Evolutionary conservation across 768 basidiomycete species (phyloP), one percentile per base, ranked within the genome.

Genomic region (Mycena galericulata): DNA sequence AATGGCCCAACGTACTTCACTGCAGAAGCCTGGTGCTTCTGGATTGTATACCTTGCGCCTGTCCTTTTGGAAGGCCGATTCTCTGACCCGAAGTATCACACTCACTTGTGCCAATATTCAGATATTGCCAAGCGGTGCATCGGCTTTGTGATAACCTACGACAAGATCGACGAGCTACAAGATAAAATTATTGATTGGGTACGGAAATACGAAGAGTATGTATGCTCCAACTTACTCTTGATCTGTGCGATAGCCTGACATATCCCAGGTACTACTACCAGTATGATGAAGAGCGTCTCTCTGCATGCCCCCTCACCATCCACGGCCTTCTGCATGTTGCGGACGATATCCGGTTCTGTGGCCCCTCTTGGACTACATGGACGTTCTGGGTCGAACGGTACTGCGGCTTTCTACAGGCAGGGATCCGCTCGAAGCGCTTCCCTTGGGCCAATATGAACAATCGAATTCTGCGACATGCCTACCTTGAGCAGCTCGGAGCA

Each of bases 21-120:
- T 0, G 82, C 84, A 0, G 83, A 85, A 30, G 70, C 75, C 0
- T 81, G 77, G 73, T 75, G 73, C 0, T 80, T 85, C 64, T 86
- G 83, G 81, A 72, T 77, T 10, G 65, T 77, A 34, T 81, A 77
- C 61, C 49, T 85, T 18, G 82, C 69, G 0, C 83, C 83, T 4
- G 67, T 78, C 24, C 67, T 85, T 2, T 78, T 85, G 9, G 20
- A 57, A 4, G 60, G 76, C 17, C 72, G 75, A 0, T 82, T 85
- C 41, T 24, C 36, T 40, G 22, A 62, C 1, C 27, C 29, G 7
- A 74, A 74, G 17, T 85, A 84, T 69, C 83, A 82, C 65, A 59
- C 71, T 1, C 83, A 86, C 64, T 77, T 82, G 45, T 50, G 78
- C 22, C 41, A 75, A 2, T 77, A 84, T 34, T 78, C 81, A 17